Percentiles rank a stretch among this genome's conserved stretches.
phyloP scores from a whole-genome alignment of 768 basidiomycete species.

The Leccinellum luteum region DNA sequence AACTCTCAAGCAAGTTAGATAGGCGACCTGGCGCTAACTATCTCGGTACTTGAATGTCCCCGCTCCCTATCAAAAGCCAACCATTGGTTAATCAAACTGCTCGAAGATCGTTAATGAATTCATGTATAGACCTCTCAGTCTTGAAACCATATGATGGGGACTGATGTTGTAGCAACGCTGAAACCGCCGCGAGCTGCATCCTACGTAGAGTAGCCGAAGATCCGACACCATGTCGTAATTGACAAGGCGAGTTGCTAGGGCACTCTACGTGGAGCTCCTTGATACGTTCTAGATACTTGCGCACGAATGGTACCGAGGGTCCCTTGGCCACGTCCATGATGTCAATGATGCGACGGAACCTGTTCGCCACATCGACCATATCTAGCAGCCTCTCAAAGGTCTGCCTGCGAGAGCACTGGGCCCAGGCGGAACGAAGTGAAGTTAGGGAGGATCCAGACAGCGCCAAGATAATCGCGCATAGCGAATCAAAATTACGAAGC shows the following conservation, averaged over 20 bases:
- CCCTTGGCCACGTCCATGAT: constrained; percentile 42
- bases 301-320: constrained; percentile 68
- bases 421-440: constrained; percentile 63
- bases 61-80: constrained; percentile 55
- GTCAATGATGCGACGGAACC: constrained; percentile 40
- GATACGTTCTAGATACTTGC: constrained; percentile 61
- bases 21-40: background rate
- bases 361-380: constrained; percentile 53
- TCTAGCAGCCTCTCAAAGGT: constrained; percentile 51
- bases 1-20: background rate
- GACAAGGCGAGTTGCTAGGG: constrained; percentile 15
- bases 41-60: constrained; percentile 49
- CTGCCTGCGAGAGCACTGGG: constrained; percentile 52
- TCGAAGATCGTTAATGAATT: constrained; percentile 48
- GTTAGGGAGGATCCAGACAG: constrained; percentile 58
- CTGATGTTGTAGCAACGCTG: constrained; percentile 58
- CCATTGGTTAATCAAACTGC: constrained; percentile 42
- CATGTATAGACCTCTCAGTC: constrained; percentile 43
- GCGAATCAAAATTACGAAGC: constrained; percentile 64
- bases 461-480: constrained; percentile 64
- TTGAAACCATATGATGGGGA: constrained; percentile 46
- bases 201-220: constrained; percentile 55
- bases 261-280: constrained; percentile 53
- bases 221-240: constrained; percentile 25
- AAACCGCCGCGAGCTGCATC: constrained; percentile 50